A percentile compares a stretch with the other conserved stretches of the same genome.
Evolutionary conservation across 1,139 yeast species (phyloP).

Genomic region (Yamadazyma buinensis): DNA sequence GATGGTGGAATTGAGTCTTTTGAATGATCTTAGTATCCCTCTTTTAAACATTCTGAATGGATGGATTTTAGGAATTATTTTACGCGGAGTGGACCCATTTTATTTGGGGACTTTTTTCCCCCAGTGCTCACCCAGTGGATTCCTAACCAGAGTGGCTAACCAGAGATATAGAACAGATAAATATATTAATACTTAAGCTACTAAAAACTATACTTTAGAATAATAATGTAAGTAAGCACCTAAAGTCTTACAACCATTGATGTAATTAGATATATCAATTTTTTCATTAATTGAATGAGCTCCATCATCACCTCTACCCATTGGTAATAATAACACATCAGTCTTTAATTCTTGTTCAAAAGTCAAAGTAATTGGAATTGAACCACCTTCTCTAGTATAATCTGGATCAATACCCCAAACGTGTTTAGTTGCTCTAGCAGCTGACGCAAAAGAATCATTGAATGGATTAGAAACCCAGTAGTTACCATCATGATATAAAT

Average conservation of each 20-base stretch:
- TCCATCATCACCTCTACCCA: slow-evolving; percentile 99
- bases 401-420: slow-evolving; percentile 97
- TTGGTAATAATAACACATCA: slow-evolving; percentile 83
- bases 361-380: slow-evolving; percentile 91
- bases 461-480: slow-evolving; percentile 96
- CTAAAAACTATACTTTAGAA: slow-evolving; percentile 42
- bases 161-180: too few relatives aligned
- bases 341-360: slow-evolving; percentile 86
- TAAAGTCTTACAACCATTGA: slow-evolving; percentile 90
- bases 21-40: too few relatives aligned
- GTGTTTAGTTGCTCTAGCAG: slow-evolving; percentile 86
- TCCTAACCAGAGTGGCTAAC: too few relatives aligned
- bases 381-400: slow-evolving; percentile 97
- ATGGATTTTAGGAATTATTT: too few relatives aligned
- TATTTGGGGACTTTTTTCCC: too few relatives aligned
- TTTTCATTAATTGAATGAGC: slow-evolving; percentile 98
- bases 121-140: too few relatives aligned
- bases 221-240: slow-evolving; percentile 92
- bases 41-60: too few relatives aligned
- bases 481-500: slow-evolving; percentile 87
- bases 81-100: too few relatives aligned
- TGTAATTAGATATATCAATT: slow-evolving; percentile 80
- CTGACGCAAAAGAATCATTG: slow-evolving; percentile 91
- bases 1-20: too few relatives aligned
- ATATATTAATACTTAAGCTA: background rate